Base-by-base conservation (phyloP, 2,329 filamentous ascomycete species). In the Thermochaetoides dissita region DNA sequence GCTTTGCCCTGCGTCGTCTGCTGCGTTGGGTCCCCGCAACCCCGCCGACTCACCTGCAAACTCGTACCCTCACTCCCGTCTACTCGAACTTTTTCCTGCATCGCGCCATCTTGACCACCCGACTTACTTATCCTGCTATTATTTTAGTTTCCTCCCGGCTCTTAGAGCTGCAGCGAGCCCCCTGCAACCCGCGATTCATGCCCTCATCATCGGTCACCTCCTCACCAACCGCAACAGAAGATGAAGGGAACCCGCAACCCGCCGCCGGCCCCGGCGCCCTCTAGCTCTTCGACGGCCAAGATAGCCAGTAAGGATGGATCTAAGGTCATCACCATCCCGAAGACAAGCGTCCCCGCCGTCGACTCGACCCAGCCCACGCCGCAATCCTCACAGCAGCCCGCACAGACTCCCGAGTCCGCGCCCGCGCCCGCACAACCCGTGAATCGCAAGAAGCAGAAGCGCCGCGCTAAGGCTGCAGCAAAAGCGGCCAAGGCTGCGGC, bases 361-460 rank as follows among this genome's bases (percentile, higher is more conserved):
- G 71, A 75, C 43, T 67, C 70, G 11, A 68, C 72, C 36, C 68
- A 71, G 50, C 67, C 71, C 41, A 71, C 72, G 29, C 71, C 72
- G 41, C 68, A 58, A 10, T 51, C 55, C 29, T 54, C 66, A 24
- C 57, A 66, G 34, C 38, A 38, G 6, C 8, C 46, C 11, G 45
- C 31, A 30, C 33, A 38, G 42, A 69, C 58, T n/a, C 52, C 55
- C 30, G 54, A 66, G 24, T 57, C 66, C 36, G 40, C 39, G 6
- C 8, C 46, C 17, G 45, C 31, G 29, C 31, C 39, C 11, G 46
- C 42, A 28, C 46, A 48, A 36, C 57, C 69, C 7, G 81, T 88
- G 40, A 95, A 94, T 64, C 79, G 84, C 58, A 95, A 95, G 71
- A 96, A 95, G 69, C 84, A 91, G 62, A 95, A 94, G 70, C 78